A percentile compares a stretch with the other conserved stretches of the same genome.
Evolutionary conservation across 2,329 filamentous ascomycete genomes (phyloP).

Genomic region (Penicillium sp.): DNA sequence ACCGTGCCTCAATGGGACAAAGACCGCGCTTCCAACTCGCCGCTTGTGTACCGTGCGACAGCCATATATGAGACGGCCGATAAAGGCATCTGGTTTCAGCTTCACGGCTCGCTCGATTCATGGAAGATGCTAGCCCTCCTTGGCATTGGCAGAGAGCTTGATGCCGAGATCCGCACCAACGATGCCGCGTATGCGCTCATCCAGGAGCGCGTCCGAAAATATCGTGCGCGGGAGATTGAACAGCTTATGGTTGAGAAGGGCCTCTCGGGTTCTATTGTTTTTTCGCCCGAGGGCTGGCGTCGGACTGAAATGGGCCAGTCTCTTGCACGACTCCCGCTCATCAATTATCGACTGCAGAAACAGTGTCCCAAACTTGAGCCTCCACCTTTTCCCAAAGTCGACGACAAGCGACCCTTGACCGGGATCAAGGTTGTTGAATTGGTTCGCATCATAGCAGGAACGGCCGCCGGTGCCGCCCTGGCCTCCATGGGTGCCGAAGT

Average conservation of each 20-base stretch:
- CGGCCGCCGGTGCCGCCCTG: too few relatives aligned
- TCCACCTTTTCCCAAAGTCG: too few relatives aligned
- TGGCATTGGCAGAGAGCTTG: slow-evolving; percentile 49
- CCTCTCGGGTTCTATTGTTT: slow-evolving; percentile 51
- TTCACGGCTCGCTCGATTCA: slow-evolving; percentile 56
- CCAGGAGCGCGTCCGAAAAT: slow-evolving; percentile 35
- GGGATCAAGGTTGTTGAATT: too few relatives aligned
- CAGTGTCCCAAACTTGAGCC: too few relatives aligned
- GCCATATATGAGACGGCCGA: slow-evolving; percentile 56
- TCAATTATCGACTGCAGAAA: slow-evolving; percentile 37
- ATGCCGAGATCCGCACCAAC: slow-evolving; percentile 12
- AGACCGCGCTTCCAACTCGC: slow-evolving; percentile 38
- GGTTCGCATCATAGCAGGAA: too few relatives aligned
- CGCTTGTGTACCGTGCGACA: slow-evolving; percentile 49
- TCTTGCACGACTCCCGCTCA: slow-evolving; percentile 47
- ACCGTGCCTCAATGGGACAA: too few relatives aligned
- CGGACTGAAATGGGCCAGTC: slow-evolving; percentile 50
- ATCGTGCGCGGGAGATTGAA: slow-evolving; percentile 48
- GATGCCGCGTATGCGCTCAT: slow-evolving; percentile 27
- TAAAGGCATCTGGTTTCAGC: slow-evolving; percentile 53
- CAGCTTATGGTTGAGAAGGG: slow-evolving; percentile 47
- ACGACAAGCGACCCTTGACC: too few relatives aligned
- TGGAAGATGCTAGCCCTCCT: slow-evolving; percentile 50
- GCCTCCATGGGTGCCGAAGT: too few relatives aligned
- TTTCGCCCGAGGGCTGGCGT: slow-evolving; percentile 51